A percentile compares a stretch with the other conserved stretches of the same genome.
Evolutionary conservation across 306 rosid species (phyloP).

Genomic region (Abrus precatorius): DNA sequence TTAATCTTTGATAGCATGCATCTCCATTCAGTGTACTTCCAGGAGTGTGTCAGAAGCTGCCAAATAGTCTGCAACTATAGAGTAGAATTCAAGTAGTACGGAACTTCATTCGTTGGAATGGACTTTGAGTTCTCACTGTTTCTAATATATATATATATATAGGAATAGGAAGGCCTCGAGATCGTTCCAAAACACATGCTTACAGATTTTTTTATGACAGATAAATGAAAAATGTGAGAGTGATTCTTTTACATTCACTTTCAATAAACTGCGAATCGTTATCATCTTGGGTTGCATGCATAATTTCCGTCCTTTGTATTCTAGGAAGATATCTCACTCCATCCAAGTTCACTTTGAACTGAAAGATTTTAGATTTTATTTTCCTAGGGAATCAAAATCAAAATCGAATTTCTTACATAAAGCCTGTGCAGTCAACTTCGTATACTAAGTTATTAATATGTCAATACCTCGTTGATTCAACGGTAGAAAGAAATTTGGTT

Average conservation of each 20-base stretch:
- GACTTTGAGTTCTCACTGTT: not conserved
- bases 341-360: not conserved
- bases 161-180: not conserved
- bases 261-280: not conserved
- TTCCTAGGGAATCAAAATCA: too few relatives aligned
- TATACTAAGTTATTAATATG: too few relatives aligned
- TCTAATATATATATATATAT: not conserved
- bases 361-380: too few relatives aligned
- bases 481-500: too few relatives aligned
- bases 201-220: not conserved
- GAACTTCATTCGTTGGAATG: conserved; percentile 2
- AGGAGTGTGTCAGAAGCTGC: conserved; percentile 51
- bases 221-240: not conserved
- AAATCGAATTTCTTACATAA: too few relatives aligned
- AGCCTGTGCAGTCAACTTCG: too few relatives aligned
- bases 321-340: not conserved
- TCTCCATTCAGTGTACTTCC: conserved; percentile 60
- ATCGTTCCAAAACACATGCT: not conserved
- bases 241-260: conserved; percentile 11
- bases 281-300: conserved; percentile 20
- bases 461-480: too few relatives aligned
- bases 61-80: conserved; percentile 14
- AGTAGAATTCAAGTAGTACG: conserved; percentile 37
- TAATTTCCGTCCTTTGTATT: not conserved
- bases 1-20: not conserved